These are phyloP conservation scores for Colletotrichum sp. DNA, from an alignment of 2,329 filamentous ascomycete genomes.

Conservation along the genomic window DNA sequence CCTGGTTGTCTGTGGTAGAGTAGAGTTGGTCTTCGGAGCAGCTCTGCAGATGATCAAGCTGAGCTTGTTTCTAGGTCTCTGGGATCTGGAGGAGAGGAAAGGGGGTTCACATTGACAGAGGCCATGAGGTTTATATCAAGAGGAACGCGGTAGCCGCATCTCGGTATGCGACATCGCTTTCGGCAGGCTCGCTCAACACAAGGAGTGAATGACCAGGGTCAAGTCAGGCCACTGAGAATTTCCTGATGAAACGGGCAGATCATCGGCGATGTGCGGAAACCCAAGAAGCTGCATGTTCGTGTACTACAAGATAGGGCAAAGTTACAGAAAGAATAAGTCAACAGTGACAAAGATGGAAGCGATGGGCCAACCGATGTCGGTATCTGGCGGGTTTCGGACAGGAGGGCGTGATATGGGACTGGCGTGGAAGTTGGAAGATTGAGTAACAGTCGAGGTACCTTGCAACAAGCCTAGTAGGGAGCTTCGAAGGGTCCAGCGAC, in stretches of 20 bases:
- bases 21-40: background rate
- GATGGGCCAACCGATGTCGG: background rate
- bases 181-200: background rate
- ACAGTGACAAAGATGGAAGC: background rate
- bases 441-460: background rate
- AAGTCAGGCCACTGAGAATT: slow-evolving; percentile 6
- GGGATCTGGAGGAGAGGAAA: background rate
- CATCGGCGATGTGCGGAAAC: background rate
- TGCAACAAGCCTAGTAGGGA: background rate
- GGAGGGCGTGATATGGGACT: background rate
- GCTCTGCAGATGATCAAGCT: background rate
- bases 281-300: background rate
- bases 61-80: background rate
- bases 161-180: background rate
- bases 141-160: background rate
- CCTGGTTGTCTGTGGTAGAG: background rate
- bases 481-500: background rate
- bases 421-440: background rate
- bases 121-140: slow-evolving; percentile 1
- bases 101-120: background rate
- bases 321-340: background rate
- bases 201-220: background rate
- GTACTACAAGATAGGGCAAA: background rate
- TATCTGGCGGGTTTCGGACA: background rate
- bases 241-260: background rate